Conservation (phyloP, 768 basidiomycete species). For the Tylopilus subfusipes region DNA sequence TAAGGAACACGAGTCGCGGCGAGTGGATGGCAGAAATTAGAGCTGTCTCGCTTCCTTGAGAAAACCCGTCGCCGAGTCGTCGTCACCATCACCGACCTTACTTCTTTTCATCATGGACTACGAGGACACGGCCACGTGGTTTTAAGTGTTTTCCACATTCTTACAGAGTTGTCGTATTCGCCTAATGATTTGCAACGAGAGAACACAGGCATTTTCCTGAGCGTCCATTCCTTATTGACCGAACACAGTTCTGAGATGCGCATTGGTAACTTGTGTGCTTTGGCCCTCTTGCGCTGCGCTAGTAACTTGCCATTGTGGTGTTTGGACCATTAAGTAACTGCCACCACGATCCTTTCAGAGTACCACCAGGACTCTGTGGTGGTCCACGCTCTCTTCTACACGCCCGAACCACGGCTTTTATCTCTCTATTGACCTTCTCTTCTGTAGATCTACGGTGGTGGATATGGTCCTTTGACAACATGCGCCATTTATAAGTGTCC, state of each 20-base stretch:
- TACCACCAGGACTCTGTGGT: not conserved
- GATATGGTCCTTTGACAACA: not conserved
- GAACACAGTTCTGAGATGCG: not conserved
- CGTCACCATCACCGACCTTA: not conserved
- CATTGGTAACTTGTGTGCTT: not conserved
- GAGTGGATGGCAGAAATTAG: constrained; percentile 29
- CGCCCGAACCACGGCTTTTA: not conserved
- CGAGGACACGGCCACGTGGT: constrained; percentile 5
- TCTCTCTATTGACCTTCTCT: constrained; percentile 1
- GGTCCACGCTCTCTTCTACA: not conserved
- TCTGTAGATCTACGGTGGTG: not conserved
- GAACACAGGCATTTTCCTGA: constrained; percentile 1
- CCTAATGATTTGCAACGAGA: not conserved
- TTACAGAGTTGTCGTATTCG: constrained; percentile 2
- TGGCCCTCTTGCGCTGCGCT: not conserved
- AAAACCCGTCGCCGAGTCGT: constrained; percentile 9
- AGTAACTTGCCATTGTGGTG: not conserved
- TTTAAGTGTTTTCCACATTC: not conserved
- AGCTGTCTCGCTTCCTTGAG: constrained; percentile 17
- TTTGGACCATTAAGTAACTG: not conserved
- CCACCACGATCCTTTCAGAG: not conserved
- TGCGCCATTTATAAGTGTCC: constrained; percentile 1
- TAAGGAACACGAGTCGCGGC: constrained; percentile 26
- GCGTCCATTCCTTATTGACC: not conserved
- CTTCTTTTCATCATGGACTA: not conserved